Evolutionary conservation across 2,329 filamentous ascomycete species (phyloP).

Genomic region (Penicillium sp.): DNA sequence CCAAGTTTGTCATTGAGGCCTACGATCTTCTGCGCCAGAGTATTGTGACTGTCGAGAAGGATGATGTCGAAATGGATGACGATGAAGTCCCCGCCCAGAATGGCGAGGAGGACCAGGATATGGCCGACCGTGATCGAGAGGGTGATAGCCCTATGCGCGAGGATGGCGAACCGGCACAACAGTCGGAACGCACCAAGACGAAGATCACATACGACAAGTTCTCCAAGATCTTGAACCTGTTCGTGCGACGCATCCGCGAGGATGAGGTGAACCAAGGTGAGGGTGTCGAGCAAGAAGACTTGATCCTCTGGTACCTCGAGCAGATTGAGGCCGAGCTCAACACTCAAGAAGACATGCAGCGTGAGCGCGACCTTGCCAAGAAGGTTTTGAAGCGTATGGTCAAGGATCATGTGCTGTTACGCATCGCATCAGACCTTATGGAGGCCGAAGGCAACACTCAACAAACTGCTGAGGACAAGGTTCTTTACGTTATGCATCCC

Average conservation of each 20-base stretch:
- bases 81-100: conserved; percentile 59
- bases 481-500: conserved; percentile 89
- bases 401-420: conserved; percentile 70
- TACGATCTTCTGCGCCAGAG: conserved; percentile 89
- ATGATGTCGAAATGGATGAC: conserved; percentile 93
- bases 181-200: conserved; percentile 64
- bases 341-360: conserved; percentile 78
- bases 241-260: conserved; percentile 81
- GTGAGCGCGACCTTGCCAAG: conserved; percentile 71
- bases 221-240: conserved; percentile 82
- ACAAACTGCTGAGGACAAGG: conserved; percentile 49
- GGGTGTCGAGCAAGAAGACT: conserved; percentile 79
- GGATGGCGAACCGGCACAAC: conserved; percentile 52
- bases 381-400: conserved; percentile 97
- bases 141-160: conserved; percentile 60
- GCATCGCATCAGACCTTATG: conserved; percentile 79
- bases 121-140: conserved; percentile 52
- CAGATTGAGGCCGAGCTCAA: conserved; percentile 83
- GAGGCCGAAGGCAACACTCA: conserved; percentile 64
- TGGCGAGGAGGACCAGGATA: conserved; percentile 55
- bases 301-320: conserved; percentile 90
- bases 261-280: conserved; percentile 77
- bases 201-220: conserved; percentile 97
- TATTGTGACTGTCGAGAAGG: conserved; percentile 97
- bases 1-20: conserved; percentile 86